Percentiles rank a stretch among this genome's conserved stretches.
Conservation (phyloP, 2,329 filamentous ascomycete genomes). For the Pyrenophora tritici-repentis region DNA sequence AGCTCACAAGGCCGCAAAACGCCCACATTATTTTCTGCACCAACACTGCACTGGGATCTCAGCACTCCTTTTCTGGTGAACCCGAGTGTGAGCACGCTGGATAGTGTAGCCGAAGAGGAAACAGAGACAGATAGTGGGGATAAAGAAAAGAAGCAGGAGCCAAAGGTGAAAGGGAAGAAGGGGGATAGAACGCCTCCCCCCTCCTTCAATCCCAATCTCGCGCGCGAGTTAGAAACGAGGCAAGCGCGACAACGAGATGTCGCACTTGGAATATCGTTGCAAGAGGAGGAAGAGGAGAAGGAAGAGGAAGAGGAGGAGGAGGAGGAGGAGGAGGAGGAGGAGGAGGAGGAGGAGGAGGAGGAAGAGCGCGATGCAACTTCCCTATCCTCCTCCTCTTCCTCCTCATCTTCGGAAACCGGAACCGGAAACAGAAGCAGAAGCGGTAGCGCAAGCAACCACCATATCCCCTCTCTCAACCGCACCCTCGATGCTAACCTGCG, state of each 20-base stretch:
- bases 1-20: slow-evolving; percentile 1
- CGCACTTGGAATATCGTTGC: too few species aligned
- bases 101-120: neutral
- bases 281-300: too few species aligned
- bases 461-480: neutral
- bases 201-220: too few species aligned
- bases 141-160: neutral
- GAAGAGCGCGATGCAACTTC: too few species aligned
- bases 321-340: too few species aligned
- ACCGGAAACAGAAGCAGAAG: too few species aligned
- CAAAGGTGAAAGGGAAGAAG: neutral
- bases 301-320: too few species aligned
- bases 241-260: too few species aligned
- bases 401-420: neutral
- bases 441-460: neutral
- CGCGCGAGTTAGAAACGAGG: too few species aligned
- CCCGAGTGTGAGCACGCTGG: neutral
- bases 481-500: neutral
- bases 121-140: neutral
- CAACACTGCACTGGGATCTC: slow-evolving; percentile 2
- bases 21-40: slow-evolving; percentile 3
- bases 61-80: neutral
- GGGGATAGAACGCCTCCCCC: too few species aligned
- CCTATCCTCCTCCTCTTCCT: too few species aligned
- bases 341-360: too few species aligned